Conservation (phyloP, 208 protist species). For the Acanthamoeba culbertsoni region DNA sequence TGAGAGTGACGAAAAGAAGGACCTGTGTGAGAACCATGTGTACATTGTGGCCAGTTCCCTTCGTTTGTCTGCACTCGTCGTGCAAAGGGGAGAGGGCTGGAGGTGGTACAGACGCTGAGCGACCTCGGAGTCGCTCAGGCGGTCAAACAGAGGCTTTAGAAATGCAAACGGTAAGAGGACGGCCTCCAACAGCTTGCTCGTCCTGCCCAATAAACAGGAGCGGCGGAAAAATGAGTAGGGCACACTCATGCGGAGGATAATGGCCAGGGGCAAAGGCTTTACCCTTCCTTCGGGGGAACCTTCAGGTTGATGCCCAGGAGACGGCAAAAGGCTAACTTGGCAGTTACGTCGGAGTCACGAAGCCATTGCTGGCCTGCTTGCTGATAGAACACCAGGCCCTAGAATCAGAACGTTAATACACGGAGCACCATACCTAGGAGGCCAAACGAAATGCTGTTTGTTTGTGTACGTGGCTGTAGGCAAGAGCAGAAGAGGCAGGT, state of each 20-base stretch:
- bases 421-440: not conserved
- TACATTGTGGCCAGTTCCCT: not conserved
- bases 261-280: not conserved
- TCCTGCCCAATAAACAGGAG: no score
- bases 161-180: not conserved
- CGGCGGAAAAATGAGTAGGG: no score
- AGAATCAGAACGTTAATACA: not conserved
- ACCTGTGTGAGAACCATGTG: not conserved
- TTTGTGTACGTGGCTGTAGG: no score
- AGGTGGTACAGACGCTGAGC: not conserved
- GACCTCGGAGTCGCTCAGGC: not conserved
- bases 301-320: not conserved
- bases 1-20: not conserved
- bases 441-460: not conserved
- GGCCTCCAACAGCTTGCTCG: not conserved
- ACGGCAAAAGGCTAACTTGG: conserved; percentile 7
- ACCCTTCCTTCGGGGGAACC: not conserved
- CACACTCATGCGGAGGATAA: no score
- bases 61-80: not conserved
- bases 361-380: not conserved
- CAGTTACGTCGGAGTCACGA: not conserved
- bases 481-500: no score
- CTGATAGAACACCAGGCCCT: not conserved
- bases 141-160: conserved; percentile 21
- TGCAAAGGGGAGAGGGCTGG: not conserved